phyloP scores from a whole-genome alignment of 129 eudicot species.

The Pittosporum tobira region DNA sequence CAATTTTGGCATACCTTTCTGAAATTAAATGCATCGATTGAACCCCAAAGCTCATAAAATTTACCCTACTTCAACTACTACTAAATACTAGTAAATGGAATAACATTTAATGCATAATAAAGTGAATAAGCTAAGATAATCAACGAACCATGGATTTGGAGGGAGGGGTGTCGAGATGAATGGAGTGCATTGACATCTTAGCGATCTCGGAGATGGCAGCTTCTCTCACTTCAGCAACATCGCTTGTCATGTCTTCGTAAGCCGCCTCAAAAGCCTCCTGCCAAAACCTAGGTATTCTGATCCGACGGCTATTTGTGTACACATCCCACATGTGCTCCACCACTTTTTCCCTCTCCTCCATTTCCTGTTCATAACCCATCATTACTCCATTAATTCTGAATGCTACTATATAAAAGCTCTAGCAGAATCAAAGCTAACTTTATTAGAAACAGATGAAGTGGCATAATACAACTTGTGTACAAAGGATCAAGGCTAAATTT shows the following conservation, averaged over 20 bases:
- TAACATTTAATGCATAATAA: background rate
- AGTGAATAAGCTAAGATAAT: background rate
- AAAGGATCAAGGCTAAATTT: no score
- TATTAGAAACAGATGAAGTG: no score
- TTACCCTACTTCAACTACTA: background rate
- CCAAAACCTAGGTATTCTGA: constrained; percentile 71
- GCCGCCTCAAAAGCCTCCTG: constrained; percentile 96
- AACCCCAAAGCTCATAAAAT: background rate
- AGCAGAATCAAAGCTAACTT: no score
- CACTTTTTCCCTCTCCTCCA: constrained; percentile 92
- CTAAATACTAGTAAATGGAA: background rate
- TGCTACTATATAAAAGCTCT: no score
- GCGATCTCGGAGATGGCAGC: constrained; percentile 82
- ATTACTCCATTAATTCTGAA: background rate
- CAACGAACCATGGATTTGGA: constrained; percentile 42
- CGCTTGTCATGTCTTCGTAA: constrained; percentile 79
- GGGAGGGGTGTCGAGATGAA: constrained; percentile 47
- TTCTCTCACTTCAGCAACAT: constrained; percentile 47
- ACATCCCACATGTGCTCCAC: constrained; percentile 98
- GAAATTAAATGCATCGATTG: background rate
- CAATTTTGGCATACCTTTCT: no score
- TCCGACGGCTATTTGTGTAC: constrained; percentile 59
- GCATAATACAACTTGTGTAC: no score
- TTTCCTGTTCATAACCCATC: constrained; percentile 46
- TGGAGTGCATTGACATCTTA: constrained; percentile 61